Base-by-base conservation (phyloP, 495 filamentous ascomycete species). In the Tuber brumale region DNA sequence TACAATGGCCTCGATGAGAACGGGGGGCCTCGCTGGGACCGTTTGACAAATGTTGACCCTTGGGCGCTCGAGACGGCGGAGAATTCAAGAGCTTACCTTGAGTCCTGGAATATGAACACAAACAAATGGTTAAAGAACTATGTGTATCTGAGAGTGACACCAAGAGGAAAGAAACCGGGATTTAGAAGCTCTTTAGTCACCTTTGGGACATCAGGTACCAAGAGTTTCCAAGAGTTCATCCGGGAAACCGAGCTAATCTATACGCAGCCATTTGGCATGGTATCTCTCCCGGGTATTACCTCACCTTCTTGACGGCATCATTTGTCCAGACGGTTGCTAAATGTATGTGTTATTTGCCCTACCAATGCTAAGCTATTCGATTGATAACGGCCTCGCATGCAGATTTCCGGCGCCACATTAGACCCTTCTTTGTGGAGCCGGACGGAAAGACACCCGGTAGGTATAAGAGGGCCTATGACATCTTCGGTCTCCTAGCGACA, bases 61-160 rank as follows among this genome's bases (percentile, higher is more conserved):
- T 89, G 89, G 87, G 87, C 88, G 12, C 89, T 98, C 31, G 95
- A 99, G 85, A 86, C 88, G 0, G 96, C 96, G 1, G 94, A 97
- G 84, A 99, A 98, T 83, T 91, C 92, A 21, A 89, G 93, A 69
- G 94, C 88, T 7, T 98, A 94, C 78, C 87, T 99, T 16, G 95
- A 91, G 71, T 91, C 87, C 82, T 99, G 95, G 95, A 99, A 99
- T 85, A 95, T 96, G 87, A 99, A 99, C 84, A 98, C 95, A 27
- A 99, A 97, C 84, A 90, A 93, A 80, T 99, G 95, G 95, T 85
- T 99, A 74, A 90, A 95, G 48, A 97, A 98, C 83, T 98, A 97
- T 82, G 87, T 99, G 76, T 99, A 98, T 82, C 87, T 99, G 61
- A 91, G 95, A 27, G 96, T 99, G 3, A 99, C 95, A 7, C 95